A percentile compares a stretch with the other conserved stretches of the same genome.
Evolutionary conservation across 2,329 filamentous ascomycete species (phyloP).

Genomic region (Stromatinia cepivora): DNA sequence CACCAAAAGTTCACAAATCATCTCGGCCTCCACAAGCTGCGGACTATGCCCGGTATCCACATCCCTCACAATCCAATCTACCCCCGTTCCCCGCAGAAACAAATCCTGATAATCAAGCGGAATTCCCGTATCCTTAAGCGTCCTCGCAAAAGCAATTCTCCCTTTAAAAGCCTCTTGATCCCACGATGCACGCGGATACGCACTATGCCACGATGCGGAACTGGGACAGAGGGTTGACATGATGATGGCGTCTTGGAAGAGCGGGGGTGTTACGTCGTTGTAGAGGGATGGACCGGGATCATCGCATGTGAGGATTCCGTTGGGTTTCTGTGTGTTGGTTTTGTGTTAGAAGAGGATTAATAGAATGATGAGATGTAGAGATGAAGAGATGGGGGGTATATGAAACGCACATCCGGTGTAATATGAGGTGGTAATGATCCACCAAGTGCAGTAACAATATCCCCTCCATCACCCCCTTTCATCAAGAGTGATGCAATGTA

Average conservation of each 20-base stretch:
- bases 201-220: constrained; percentile 6
- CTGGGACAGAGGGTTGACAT: constrained; percentile 8
- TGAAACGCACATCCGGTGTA: neutral
- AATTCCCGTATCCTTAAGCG: neutral
- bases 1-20: neutral
- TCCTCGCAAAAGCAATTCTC: neutral
- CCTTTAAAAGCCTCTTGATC: constrained; percentile 3
- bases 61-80: constrained; percentile 5
- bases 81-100: neutral
- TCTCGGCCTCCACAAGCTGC: neutral
- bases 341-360: neutral
- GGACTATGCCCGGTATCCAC: constrained; percentile 9
- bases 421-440: constrained; percentile 1
- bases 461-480: neutral
- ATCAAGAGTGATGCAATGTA: constrained; percentile 5
- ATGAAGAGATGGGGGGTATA: neutral
- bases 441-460: constrained; percentile 5
- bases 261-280: neutral
- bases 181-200: constrained; percentile 6
- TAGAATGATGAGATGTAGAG: constrained; percentile 6
- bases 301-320: neutral
- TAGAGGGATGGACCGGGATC: neutral
- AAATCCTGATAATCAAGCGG: constrained; percentile 3
- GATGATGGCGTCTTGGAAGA: constrained; percentile 4
- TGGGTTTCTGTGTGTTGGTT: neutral